Evolutionary conservation across 2,329 filamentous ascomycete genomes (phyloP).

Genomic region (Colletotrichum cordylinicola): DNA sequence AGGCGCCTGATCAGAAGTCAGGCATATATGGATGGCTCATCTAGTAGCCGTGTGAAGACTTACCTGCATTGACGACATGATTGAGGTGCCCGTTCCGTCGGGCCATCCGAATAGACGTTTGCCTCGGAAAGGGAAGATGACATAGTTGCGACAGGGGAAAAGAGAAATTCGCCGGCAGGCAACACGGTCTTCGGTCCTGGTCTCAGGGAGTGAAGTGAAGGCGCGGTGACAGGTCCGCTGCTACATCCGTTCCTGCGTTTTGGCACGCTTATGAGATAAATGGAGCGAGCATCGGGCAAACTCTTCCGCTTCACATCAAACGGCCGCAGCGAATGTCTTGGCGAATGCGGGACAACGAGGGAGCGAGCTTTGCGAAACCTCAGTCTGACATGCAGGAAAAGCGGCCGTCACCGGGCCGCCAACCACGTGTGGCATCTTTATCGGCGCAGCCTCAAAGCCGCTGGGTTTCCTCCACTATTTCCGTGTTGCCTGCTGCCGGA

Average conservation of each 20-base stretch:
- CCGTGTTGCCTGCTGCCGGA: not conserved
- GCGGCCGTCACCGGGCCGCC: not conserved
- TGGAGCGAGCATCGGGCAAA: not conserved
- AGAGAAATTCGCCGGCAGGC: fast-evolving
- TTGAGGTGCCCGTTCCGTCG: not conserved
- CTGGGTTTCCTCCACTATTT: not conserved
- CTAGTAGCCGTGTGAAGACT: not conserved
- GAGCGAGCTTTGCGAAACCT: not conserved
- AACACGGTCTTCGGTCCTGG: not conserved
- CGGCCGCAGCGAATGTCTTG: not conserved
- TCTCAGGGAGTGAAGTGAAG: not conserved
- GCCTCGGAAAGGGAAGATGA: not conserved
- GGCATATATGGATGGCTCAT: not conserved
- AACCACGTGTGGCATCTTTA: not conserved
- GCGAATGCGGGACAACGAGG: not conserved
- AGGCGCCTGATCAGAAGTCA: not conserved
- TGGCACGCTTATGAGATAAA: not conserved
- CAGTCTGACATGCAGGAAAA: not conserved
- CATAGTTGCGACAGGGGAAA: not conserved
- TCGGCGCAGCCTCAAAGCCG: not conserved
- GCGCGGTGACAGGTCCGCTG: not conserved
- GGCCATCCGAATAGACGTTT: not conserved
- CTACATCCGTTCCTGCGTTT: not conserved
- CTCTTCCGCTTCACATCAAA: not conserved
- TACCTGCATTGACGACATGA: not conserved